Evolutionary conservation across 2,329 filamentous ascomycete genomes (phyloP).

Genomic region (Fusarium sp.): DNA sequence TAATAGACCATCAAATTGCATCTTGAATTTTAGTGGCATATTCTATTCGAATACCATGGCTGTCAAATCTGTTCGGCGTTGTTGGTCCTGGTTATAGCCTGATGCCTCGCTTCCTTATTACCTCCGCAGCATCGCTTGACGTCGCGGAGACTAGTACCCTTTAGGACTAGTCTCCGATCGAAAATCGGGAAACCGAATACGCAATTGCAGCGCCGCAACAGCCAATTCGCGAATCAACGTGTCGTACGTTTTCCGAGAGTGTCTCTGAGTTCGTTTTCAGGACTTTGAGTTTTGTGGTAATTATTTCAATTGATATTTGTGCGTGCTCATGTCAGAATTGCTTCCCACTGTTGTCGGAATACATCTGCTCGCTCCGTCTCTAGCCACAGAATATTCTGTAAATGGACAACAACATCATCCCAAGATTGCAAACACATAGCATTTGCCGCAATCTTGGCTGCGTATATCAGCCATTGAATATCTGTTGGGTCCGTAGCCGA

Average conservation of each 20-base stretch:
- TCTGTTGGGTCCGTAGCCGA: conserved; percentile 45
- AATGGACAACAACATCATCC: conserved; percentile 22
- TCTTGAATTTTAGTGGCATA: accelerated
- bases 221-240: background rate
- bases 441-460: conserved; percentile 26
- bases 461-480: conserved; percentile 44
- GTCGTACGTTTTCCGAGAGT: background rate
- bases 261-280: background rate
- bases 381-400: conserved; percentile 33
- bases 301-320: background rate
- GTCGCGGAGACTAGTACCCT: conserved; percentile 34
- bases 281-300: background rate
- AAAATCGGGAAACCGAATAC: conserved; percentile 25
- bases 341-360: conserved; percentile 27
- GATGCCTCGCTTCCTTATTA: background rate
- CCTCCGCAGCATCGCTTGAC: background rate
- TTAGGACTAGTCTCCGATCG: conserved; percentile 48
- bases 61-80: background rate
- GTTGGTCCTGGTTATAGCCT: background rate
- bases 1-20: accelerated
- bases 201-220: background rate
- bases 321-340: conserved; percentile 9
- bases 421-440: conserved; percentile 18
- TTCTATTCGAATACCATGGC: background rate
- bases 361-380: conserved; percentile 15